phyloP scores from a whole-genome alignment of 2,329 filamentous ascomycete genomes.

The Monosporascus cannonballus region DNA sequence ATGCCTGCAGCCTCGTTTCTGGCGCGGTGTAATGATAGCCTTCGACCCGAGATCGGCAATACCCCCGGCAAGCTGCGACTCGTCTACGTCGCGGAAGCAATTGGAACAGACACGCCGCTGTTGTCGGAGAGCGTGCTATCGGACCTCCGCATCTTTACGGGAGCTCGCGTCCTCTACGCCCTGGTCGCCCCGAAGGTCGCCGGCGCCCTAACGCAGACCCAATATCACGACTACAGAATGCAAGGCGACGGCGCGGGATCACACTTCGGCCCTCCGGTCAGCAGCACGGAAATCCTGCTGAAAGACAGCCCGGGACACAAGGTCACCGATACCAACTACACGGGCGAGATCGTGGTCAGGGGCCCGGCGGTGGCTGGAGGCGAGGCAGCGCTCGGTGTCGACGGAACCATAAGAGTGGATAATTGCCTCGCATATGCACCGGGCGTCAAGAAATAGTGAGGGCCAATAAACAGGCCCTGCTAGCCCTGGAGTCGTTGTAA shows the following conservation, averaged over 20 bases:
- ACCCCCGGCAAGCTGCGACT: slow-evolving; percentile 71
- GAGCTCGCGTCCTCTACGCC: slow-evolving; percentile 77
- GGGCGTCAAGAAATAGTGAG: background rate
- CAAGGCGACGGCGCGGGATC: slow-evolving; percentile 34
- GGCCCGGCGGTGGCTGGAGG: slow-evolving; percentile 67
- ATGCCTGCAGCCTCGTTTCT: slow-evolving; percentile 64
- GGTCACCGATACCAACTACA: slow-evolving; percentile 55
- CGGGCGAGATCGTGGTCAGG: slow-evolving; percentile 64
- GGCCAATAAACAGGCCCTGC: background rate
- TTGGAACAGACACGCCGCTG: slow-evolving; percentile 54
- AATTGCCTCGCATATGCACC: slow-evolving; percentile 59
- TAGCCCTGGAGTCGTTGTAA: no score
- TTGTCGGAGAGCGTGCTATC: slow-evolving; percentile 67
- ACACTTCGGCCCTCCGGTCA: slow-evolving; percentile 80
- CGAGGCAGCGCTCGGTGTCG: slow-evolving; percentile 56
- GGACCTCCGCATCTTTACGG: slow-evolving; percentile 75
- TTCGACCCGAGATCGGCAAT: slow-evolving; percentile 53
- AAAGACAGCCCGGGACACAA: slow-evolving; percentile 54
- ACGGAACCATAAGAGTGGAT: slow-evolving; percentile 63
- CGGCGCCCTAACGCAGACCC: slow-evolving; percentile 81
- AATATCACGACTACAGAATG: slow-evolving; percentile 78
- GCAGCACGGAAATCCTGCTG: slow-evolving; percentile 72
- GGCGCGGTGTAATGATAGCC: slow-evolving; percentile 53
- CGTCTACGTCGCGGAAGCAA: slow-evolving; percentile 71
- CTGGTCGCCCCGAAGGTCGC: slow-evolving; percentile 78